Conservation (phyloP, 331 rosid genomes). For the Malus hybrid region DNA sequence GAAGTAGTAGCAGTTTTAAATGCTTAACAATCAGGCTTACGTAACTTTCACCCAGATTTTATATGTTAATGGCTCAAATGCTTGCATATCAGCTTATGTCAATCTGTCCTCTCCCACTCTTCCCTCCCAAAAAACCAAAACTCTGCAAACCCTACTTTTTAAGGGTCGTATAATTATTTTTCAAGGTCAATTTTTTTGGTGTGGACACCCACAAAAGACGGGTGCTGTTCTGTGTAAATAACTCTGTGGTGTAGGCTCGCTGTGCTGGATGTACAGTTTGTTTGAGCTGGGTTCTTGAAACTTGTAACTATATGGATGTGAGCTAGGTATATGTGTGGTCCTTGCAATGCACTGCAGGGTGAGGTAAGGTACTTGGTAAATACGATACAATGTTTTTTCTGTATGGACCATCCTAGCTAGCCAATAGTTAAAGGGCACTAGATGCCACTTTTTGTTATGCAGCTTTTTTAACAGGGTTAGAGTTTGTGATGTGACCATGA, state of each 20-base stretch:
- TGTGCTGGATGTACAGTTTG: not conserved
- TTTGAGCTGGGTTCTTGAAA: not conserved
- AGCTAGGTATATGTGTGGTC: conserved; percentile 4
- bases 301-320: not conserved
- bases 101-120: not conserved
- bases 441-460: not conserved
- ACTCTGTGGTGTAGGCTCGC: no score
- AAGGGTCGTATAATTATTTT: not conserved
- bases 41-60: conserved; percentile 24
- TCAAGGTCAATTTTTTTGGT: not conserved
- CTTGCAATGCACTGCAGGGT: not conserved
- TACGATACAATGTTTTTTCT: not conserved
- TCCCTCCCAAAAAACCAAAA: no score
- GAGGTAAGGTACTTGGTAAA: not conserved
- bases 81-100: not conserved
- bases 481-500: not conserved
- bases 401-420: conserved; percentile 8
- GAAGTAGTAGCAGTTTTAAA: not conserved
- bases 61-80: not conserved
- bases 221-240: not conserved
- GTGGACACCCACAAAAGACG: not conserved
- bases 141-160: not conserved
- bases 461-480: not conserved
- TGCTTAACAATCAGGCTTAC: not conserved
- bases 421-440: not conserved